Conservation (phyloP, 164 flowering plant genomes). For the Stephania japonica region DNA sequence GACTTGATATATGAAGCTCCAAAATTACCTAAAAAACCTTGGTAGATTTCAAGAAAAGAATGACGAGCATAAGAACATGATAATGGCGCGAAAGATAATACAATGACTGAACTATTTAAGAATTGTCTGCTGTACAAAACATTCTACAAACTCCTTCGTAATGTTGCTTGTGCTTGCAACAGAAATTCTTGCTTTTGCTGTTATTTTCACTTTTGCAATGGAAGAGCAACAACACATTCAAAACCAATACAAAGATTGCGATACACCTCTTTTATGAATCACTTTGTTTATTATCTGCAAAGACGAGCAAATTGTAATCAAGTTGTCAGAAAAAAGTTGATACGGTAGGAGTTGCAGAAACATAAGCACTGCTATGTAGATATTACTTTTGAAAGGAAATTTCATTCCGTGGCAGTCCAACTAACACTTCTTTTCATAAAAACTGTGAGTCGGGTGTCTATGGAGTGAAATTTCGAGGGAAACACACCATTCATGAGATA, state of each 20-base stretch:
- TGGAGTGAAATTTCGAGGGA: too few species aligned
- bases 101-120: not conserved
- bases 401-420: too few species aligned
- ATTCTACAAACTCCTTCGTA: not conserved
- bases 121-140: not conserved
- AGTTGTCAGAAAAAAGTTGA: not conserved
- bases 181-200: not conserved
- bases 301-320: not conserved
- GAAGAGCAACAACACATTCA: not conserved
- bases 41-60: not conserved
- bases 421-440: too few species aligned
- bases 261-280: not conserved
- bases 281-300: constrained; percentile 13
- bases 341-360: not conserved
- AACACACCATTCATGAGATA: not conserved
- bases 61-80: not conserved
- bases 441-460: too few species aligned
- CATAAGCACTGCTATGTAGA: too few species aligned
- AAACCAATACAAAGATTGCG: not conserved
- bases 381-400: too few species aligned
- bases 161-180: constrained; percentile 3
- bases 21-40: not conserved
- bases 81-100: not conserved
- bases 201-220: not conserved
- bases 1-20: too few species aligned